Conservation (phyloP, 306 rosid genomes). For the Pueraria montana region DNA sequence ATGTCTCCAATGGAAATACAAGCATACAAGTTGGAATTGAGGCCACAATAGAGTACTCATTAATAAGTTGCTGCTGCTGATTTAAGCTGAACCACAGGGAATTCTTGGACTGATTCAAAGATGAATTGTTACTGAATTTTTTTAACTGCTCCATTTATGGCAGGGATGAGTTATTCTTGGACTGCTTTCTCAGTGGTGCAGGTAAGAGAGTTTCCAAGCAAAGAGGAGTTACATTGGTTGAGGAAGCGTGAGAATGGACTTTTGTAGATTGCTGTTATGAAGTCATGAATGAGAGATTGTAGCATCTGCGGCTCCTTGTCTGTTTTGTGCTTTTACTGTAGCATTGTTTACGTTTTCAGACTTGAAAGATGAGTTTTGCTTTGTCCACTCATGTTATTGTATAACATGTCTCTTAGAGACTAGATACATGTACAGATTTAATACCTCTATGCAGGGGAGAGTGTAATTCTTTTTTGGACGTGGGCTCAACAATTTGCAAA, state of each 20-base stretch:
- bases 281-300: conserved; percentile 46
- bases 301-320: conserved; percentile 45
- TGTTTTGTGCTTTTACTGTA: conserved; percentile 44
- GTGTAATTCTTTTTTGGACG: conserved; percentile 45
- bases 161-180: conserved; percentile 38
- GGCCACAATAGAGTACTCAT: conserved; percentile 51
- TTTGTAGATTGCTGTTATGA: conserved; percentile 48
- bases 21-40: conserved; percentile 88
- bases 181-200: conserved; percentile 42
- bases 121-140: background rate
- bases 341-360: conserved; percentile 29
- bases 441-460: conserved; percentile 45
- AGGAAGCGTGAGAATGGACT: conserved; percentile 35
- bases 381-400: conserved; percentile 37
- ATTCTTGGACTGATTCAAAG: conserved; percentile 38
- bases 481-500: conserved; percentile 25
- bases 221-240: conserved; percentile 37
- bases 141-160: conserved; percentile 32
- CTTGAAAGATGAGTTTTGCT: conserved; percentile 41
- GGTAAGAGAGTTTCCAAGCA: conserved; percentile 40
- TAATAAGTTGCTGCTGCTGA: conserved; percentile 37
- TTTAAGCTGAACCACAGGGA: conserved; percentile 34
- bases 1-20: conserved; percentile 94
- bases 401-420: conserved; percentile 43
- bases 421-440: conserved; percentile 54